phyloP scores from a whole-genome alignment of 1,284 basidiomycete species.

The Fistulina hepatica region DNA sequence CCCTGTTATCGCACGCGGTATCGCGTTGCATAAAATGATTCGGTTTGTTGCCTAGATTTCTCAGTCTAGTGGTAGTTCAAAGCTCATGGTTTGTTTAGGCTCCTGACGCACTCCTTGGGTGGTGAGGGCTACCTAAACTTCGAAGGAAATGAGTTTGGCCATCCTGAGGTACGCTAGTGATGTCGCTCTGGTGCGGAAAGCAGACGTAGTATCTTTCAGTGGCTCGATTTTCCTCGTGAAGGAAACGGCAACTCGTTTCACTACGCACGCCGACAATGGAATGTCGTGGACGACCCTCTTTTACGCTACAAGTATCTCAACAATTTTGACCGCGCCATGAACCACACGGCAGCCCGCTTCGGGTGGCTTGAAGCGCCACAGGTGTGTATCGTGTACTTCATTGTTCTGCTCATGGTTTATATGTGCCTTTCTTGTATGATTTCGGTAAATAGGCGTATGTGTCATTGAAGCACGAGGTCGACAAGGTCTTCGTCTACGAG shows the following conservation, averaged over 20 bases:
- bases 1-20: constrained; percentile 77
- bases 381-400: constrained; percentile 28
- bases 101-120: constrained; percentile 85
- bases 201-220: constrained; percentile 36
- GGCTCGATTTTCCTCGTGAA: constrained; percentile 96
- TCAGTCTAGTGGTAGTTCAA: constrained; percentile 3
- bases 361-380: constrained; percentile 81
- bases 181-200: not conserved
- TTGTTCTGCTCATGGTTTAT: constrained; percentile 7
- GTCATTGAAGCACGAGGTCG: constrained; percentile 85
- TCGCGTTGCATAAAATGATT: constrained; percentile 96
- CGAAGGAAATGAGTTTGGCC: constrained; percentile 96
- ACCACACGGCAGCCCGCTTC: constrained; percentile 68
- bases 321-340: constrained; percentile 93
- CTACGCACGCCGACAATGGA: constrained; percentile 93
- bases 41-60: constrained; percentile 41
- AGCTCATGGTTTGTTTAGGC: constrained; percentile 33
- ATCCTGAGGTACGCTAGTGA: constrained; percentile 67
- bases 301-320: constrained; percentile 91
- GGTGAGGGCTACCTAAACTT: constrained; percentile 98
- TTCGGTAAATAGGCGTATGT: constrained; percentile 58
- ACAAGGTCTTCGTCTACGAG: constrained; percentile 92
- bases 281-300: constrained; percentile 77
- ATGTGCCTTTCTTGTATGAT: constrained; percentile 11
- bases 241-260: constrained; percentile 95